phyloP scores from a whole-genome alignment of 768 basidiomycete species.

The Lentinula lateritia region DNA sequence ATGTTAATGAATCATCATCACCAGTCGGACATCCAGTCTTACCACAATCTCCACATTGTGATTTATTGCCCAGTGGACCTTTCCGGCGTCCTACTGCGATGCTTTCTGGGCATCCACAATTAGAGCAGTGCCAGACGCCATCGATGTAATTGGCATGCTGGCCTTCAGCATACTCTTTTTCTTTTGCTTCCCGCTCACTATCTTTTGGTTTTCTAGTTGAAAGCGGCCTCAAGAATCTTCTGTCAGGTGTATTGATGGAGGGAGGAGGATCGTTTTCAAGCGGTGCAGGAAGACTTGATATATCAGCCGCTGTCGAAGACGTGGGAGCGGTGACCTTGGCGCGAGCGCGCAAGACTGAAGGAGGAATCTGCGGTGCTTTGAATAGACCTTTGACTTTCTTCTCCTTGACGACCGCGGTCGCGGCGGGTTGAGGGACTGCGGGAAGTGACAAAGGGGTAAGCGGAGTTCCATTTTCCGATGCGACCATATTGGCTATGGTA shows the following conservation, averaged over 20 bases:
- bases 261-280: conserved; percentile 56
- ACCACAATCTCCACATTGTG: conserved; percentile 93
- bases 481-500: conserved; percentile 90
- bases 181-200: conserved; percentile 76
- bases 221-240: conserved; percentile 38
- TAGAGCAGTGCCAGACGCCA: conserved; percentile 92
- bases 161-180: conserved; percentile 76
- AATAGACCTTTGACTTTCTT: conserved; percentile 69
- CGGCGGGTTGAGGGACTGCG: conserved; percentile 26
- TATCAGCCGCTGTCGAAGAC: conserved; percentile 63
- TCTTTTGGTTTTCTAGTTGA: conserved; percentile 66
- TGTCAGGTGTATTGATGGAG: conserved; percentile 31
- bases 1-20: conserved; percentile 6
- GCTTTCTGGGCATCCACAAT: conserved; percentile 86
- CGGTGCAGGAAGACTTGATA: conserved; percentile 50
- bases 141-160: conserved; percentile 79
- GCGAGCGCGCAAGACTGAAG: conserved; percentile 51
- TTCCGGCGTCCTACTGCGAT: conserved; percentile 84
- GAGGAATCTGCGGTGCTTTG: conserved; percentile 61
- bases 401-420: conserved; percentile 46
- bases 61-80: conserved; percentile 85
- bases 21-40: conserved; percentile 23
- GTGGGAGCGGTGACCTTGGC: conserved; percentile 58
- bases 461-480: conserved; percentile 78
- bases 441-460: conserved; percentile 43